Evolutionary conservation across 2,329 filamentous ascomycete species (phyloP).

Genomic region (Ophiosphaerella herpotricha): DNA sequence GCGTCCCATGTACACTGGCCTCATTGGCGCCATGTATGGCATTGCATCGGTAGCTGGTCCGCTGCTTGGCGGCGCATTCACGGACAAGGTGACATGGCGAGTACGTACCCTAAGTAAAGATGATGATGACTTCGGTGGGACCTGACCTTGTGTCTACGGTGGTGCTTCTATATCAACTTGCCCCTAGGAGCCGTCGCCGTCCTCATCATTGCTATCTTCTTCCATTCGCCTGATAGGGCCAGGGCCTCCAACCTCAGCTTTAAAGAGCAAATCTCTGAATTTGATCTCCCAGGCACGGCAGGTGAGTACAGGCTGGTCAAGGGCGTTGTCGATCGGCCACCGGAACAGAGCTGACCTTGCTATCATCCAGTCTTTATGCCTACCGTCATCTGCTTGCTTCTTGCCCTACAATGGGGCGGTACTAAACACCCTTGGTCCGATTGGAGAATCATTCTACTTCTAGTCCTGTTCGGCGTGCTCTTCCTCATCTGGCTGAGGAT

Average conservation of each 20-base stretch:
- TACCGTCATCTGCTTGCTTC: constrained; percentile 46
- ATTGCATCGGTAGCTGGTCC: constrained; percentile 4
- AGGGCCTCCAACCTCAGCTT: too few species aligned
- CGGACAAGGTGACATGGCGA: constrained; percentile 1
- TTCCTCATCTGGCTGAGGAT: too few species aligned
- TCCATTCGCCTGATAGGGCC: background rate
- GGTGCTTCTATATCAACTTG: constrained; percentile 17
- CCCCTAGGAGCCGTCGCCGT: constrained; percentile 1
- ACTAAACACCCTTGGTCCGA: constrained; percentile 48
- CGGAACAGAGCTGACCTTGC: too few species aligned
- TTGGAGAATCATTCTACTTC: constrained; percentile 52
- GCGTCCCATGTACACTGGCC: background rate
- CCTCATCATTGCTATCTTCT: background rate
- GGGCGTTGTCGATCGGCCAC: too few species aligned
- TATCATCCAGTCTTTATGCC: constrained; percentile 41
- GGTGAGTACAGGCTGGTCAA: too few species aligned
- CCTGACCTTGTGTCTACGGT: background rate
- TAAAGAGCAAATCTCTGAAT: background rate
- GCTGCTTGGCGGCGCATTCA: constrained; percentile 10
- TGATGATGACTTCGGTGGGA: too few species aligned
- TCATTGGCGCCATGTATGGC: background rate
- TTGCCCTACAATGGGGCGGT: constrained; percentile 54
- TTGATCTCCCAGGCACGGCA: constrained; percentile 34
- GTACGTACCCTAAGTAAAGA: too few species aligned
- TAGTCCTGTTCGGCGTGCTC: constrained; percentile 36